These are phyloP conservation scores for Lipomyces chichibuensis DNA, from an alignment of 805 yeast genomes.

Conservation along the genomic window DNA sequence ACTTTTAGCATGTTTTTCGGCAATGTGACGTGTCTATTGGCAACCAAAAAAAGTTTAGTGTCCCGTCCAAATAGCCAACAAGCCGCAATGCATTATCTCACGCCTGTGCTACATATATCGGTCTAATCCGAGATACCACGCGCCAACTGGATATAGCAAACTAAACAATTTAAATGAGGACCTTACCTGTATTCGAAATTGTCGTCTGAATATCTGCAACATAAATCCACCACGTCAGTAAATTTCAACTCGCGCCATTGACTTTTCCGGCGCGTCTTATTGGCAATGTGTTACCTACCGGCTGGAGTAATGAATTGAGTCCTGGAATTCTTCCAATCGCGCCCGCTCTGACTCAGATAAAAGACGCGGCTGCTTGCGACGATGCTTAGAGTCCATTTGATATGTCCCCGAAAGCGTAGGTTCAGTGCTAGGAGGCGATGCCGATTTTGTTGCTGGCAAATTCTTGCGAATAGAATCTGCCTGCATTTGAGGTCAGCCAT, in stretches of 20 bases:
- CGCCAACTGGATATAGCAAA: neutral
- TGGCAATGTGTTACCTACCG: constrained; percentile 45
- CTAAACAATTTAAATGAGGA: neutral
- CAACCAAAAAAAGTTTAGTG: neutral
- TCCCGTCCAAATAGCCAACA: neutral
- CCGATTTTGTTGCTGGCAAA: neutral
- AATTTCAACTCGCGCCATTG: neutral
- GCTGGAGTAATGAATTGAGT: constrained; percentile 91
- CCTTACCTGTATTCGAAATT: constrained; percentile 71
- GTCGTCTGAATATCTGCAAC: constrained; percentile 79
- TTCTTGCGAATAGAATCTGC: neutral
- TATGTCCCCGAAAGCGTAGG: neutral
- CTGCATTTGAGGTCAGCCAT: neutral
- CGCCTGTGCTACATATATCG: neutral
- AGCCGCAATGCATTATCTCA: neutral
- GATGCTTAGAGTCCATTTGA: constrained; percentile 25
- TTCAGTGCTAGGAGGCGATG: neutral
- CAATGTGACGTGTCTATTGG: constrained; percentile 83
- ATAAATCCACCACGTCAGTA: neutral
- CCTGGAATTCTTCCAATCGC: constrained; percentile 86
- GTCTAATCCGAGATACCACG: neutral
- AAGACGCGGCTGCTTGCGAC: constrained; percentile 53
- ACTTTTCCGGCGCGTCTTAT: neutral
- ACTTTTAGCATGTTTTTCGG: constrained; percentile 95
- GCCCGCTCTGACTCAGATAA: constrained; percentile 82